Evolutionary conservation across 768 basidiomycete genomes (phyloP), one percentile per base, ranked within the genome.

Genomic region (Trametes maxima): DNA sequence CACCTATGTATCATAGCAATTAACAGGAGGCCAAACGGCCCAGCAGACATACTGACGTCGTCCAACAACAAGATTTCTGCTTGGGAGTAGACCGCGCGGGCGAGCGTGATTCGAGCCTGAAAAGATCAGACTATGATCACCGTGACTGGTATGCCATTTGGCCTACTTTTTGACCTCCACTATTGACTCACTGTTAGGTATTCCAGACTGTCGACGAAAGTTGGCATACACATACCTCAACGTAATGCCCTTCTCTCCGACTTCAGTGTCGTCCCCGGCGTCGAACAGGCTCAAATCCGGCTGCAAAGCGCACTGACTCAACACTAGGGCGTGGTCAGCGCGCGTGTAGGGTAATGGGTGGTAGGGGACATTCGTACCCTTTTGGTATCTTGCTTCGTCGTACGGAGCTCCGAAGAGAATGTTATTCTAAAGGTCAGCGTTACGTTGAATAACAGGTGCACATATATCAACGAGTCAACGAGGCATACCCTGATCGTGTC

Each of bases 191-290:
- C 51, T 7, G 25, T 6, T 17, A 14, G 21, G 49, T 13, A n/a
- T 24, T 39, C n/a, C 8, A 1, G 13, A 5, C 22, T 5, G 22
- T 13, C 45, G 21, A 40, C 39, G 12, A 2, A 0, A 36, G 24
- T 21, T 11, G 16, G n/a, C 14, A 42, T 14, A 14, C 24, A 1
- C 14, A 33, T 49, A 73, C 76, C 76, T 78, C 28, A 79, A 60
- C 2, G 78, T 82, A 3, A 83, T 63, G 6, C 85, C 85, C 66
- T 82, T 85, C 62, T 86, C 85, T 14, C 85, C 85, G n/a, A 86
- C 80, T 63, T 84, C 82, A 7, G 82, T 83, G 55, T 74, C 54
- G 61, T 84, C 82, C 0, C 82, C 82, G 14, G 80, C 80, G 21
- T 80, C 72, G 60, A 83, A 80, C 25, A 84, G 65, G 25, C 67